Base-by-base conservation (phyloP, 164 flowering plant species). In the Annona squamosa region DNA sequence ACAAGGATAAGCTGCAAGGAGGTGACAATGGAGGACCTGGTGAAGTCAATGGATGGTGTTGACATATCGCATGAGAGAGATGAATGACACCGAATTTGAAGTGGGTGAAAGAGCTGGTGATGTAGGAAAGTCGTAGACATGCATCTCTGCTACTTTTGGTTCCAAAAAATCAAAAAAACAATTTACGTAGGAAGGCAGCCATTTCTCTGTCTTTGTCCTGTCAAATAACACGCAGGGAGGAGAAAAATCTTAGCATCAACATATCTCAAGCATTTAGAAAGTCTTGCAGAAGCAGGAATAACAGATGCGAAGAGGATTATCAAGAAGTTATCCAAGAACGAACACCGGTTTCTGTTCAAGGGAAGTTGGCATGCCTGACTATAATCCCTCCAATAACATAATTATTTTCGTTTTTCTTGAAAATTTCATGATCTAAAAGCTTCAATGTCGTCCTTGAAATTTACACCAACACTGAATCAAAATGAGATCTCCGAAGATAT, bases 221-320 rank as follows among this genome's bases (percentile, higher is more conserved):
- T 26, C 37, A 26, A 26, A 26, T 26, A 1, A 26, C 37, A 83
- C 72, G 81, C 87, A 68, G 97, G 86, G 26, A 83, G 97, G 68
- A 92, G 77, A 72, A 90, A 87, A 79, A 93, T 96, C 66, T 71
- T 79, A 2, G 81, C 71, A 76, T 93, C 98, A 26, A 90, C 87
- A 12, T 85, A 82, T 73, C 41, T 89, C 6, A 89, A 85, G 63
- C 86, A 87, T 83, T 77, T 96, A 12, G 93, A 93, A 68, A 89
- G 84, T 75, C 90, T 96, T 42, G 98, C 98, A 48, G 91, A 89
- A 62, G 84, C 80, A 3, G 93, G 88, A 18, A 86, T 83, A 37
- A 48, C 67, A 9, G 79, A 77, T 12, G 79, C 79, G 3, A 77
- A 65, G 66, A 69, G 67, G 45, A 69, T 77, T 48, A 26, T 77